Evolutionary conservation across 768 basidiomycete species (phyloP).

Genomic region (Tylopilus rubrobrunneus): DNA sequence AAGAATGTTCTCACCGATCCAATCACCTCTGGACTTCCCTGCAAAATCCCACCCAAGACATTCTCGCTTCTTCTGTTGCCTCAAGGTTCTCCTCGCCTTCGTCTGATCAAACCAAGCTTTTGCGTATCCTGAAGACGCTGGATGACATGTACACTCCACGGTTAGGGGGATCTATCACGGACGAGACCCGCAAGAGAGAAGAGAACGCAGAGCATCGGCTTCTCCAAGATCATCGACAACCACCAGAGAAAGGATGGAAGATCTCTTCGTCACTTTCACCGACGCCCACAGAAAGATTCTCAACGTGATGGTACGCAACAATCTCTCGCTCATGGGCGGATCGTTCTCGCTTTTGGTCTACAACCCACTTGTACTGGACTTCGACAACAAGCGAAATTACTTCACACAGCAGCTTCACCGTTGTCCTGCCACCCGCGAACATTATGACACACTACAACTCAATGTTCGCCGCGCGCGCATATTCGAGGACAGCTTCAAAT

Average conservation of each 20-base stretch:
- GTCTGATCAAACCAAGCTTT: slow-evolving; percentile 92
- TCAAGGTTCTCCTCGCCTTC: slow-evolving; percentile 92
- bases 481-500: slow-evolving; percentile 96
- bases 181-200: slow-evolving; percentile 38
- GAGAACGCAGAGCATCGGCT: slow-evolving; percentile 68
- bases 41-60: slow-evolving; percentile 50
- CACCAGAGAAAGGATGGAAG: slow-evolving; percentile 76
- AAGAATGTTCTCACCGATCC: slow-evolving; percentile 64
- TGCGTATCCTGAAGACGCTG: slow-evolving; percentile 93
- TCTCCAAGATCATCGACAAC: slow-evolving; percentile 69
- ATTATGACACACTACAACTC: slow-evolving; percentile 78
- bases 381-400: slow-evolving; percentile 99
- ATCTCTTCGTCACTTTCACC: slow-evolving; percentile 90
- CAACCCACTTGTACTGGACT: slow-evolving; percentile 95
- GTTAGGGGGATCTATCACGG: slow-evolving; percentile 36
- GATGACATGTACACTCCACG: slow-evolving; percentile 88
- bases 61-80: slow-evolving; percentile 64
- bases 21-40: slow-evolving; percentile 69
- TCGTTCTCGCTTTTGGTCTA: slow-evolving; percentile 95
- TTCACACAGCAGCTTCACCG: slow-evolving; percentile 90
- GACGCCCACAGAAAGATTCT: slow-evolving; percentile 90
- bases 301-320: slow-evolving; percentile 97
- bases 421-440: slow-evolving; percentile 74
- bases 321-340: slow-evolving; percentile 96
- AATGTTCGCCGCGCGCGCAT: slow-evolving; percentile 88